Conservation (phyloP, 352 stramenopile genomes). For the Salisapilia sapeloensis region DNA sequence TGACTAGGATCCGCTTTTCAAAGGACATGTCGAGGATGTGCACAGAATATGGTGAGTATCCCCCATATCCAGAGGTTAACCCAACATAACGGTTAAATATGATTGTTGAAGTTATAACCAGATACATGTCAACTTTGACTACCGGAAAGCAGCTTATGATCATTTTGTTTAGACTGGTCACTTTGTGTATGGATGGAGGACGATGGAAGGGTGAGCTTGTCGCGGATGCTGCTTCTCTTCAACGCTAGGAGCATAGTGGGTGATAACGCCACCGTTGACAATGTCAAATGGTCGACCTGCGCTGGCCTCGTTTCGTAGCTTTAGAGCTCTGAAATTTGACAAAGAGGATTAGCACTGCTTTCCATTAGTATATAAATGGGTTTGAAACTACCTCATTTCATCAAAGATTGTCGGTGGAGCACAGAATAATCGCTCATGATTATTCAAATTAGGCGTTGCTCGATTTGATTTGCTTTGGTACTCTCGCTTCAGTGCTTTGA, state of each 20-base stretch:
- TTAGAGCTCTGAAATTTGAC: slow-evolving; percentile 20
- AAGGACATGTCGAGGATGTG: no score
- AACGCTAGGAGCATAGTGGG: slow-evolving; percentile 42
- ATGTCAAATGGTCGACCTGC: slow-evolving; percentile 45
- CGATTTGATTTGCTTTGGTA: slow-evolving; percentile 33
- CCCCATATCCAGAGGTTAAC: no score
- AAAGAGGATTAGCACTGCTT: not conserved
- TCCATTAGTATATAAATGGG: not conserved
- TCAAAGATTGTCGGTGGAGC: slow-evolving; percentile 34
- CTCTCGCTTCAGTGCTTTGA: slow-evolving; percentile 14
- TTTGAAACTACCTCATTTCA: slow-evolving; percentile 15
- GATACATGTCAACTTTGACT: no score
- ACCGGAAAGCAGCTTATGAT: no score
- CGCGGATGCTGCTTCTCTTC: slow-evolving; percentile 41
- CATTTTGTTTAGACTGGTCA: slow-evolving; percentile 11
- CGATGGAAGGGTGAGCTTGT: slow-evolving; percentile 49
- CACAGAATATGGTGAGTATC: no score
- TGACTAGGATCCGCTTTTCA: slow-evolving; percentile 92
- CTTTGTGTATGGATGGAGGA: slow-evolving; percentile 37
- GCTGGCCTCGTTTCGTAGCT: slow-evolving; percentile 53
- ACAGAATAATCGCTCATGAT: slow-evolving; percentile 56
- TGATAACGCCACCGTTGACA: slow-evolving; percentile 33
- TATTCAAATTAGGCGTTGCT: slow-evolving; percentile 21
- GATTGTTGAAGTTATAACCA: no score
- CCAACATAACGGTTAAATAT: no score